Conservation (phyloP, 1,284 basidiomycete species). For the Ganoderma sinense region DNA sequence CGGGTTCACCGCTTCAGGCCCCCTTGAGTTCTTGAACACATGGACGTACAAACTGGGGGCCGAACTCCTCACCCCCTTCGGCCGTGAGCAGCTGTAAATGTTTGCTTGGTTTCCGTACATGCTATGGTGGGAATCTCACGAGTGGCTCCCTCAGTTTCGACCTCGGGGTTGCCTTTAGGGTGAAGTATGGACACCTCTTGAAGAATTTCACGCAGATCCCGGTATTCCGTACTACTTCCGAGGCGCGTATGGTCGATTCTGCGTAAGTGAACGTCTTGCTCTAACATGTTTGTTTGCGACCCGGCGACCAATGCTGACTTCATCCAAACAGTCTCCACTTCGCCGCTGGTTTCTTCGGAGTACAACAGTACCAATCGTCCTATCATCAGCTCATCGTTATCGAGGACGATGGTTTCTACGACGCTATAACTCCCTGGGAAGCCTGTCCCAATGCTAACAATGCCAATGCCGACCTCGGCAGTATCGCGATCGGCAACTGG, state of each 20-base stretch:
- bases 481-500: slow-evolving; percentile 50
- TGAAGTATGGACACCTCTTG: slow-evolving; percentile 65
- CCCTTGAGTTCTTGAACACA: slow-evolving; percentile 58
- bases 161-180: slow-evolving; percentile 55
- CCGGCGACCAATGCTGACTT: neutral
- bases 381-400: slow-evolving; percentile 62
- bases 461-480: slow-evolving; percentile 42
- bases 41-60: slow-evolving; percentile 65
- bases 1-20: slow-evolving; percentile 52
- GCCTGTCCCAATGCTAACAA: slow-evolving; percentile 52
- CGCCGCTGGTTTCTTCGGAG: slow-evolving; percentile 68
- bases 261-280: slow-evolving; percentile 46
- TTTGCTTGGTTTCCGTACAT: neutral
- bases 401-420: slow-evolving; percentile 60
- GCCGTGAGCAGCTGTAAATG: slow-evolving; percentile 57
- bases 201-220: slow-evolving; percentile 59
- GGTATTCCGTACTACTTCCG: slow-evolving; percentile 68
- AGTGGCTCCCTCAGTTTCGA: slow-evolving; percentile 46
- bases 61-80: slow-evolving; percentile 65
- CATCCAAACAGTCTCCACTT: slow-evolving; percentile 51
- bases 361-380: slow-evolving; percentile 52
- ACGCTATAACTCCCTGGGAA: slow-evolving; percentile 62
- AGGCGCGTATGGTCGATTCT: slow-evolving; percentile 62
- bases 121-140: neutral
- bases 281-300: neutral